Evolutionary conservation across 148 eudicot species (phyloP).

Genomic region (Pharnaceum exiguum): DNA sequence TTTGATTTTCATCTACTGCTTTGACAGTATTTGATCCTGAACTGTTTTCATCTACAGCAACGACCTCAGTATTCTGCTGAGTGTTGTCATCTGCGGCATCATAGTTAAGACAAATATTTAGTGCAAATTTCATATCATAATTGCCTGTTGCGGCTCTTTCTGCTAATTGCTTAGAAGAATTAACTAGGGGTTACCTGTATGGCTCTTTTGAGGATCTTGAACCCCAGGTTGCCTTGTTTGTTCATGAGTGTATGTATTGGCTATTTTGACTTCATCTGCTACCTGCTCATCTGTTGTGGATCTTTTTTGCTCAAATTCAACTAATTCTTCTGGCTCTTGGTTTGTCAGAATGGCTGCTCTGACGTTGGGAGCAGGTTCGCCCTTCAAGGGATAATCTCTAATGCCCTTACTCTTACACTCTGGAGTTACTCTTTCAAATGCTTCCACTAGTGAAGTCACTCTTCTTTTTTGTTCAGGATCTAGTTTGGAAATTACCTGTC

Average conservation of each 20-base stretch:
- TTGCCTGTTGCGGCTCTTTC: neutral
- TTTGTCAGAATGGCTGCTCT: neutral
- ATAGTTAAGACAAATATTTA: neutral
- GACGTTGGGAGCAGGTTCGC: neutral
- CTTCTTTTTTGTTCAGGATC: constrained; percentile 33
- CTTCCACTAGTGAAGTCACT: constrained; percentile 32
- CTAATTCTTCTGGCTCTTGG: neutral
- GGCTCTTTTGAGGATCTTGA: constrained; percentile 7
- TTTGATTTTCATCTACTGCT: constrained; percentile 10
- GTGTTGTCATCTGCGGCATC: constrained; percentile 12
- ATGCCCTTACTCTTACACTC: constrained; percentile 18
- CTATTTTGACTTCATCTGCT: constrained; percentile 1
- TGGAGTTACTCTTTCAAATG: constrained; percentile 36
- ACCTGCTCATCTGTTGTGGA: constrained; percentile 3
- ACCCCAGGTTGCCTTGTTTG: constrained; percentile 7
- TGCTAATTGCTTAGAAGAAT: constrained; percentile 3
- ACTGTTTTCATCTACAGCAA: neutral
- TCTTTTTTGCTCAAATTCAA: constrained; percentile 7
- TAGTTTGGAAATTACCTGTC: constrained; percentile 31
- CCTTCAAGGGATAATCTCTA: neutral
- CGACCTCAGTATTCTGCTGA: constrained; percentile 1
- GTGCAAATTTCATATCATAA: neutral
- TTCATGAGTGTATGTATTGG: neutral
- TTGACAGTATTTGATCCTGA: neutral
- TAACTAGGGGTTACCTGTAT: constrained; percentile 14